Evolutionary conservation across 2,329 filamentous ascomycete genomes (phyloP), one percentile per base, ranked within the genome.

Genomic region (Sclerotinia subarctica): DNA sequence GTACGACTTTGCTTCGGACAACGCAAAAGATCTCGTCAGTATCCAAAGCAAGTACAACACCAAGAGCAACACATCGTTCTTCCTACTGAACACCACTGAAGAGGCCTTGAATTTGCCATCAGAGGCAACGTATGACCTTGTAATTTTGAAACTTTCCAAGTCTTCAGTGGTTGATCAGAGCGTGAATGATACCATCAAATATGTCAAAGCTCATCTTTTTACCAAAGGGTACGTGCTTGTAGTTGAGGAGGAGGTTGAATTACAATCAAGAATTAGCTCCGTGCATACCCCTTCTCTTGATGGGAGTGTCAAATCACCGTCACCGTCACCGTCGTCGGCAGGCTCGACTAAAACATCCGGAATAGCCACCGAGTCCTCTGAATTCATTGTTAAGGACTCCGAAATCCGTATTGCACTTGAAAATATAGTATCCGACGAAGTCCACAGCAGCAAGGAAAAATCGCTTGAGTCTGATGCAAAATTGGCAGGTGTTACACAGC

Each of bases 31-130:
- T 47, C 24, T 73, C 32, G 53, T 72, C 21, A 57, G 44, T 32
- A 11, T 53, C 26, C 26, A 32, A 32, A 53, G 19, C 52, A 53
- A 53, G 52, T 53, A 53, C 52, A 32, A 53, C 60, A 49, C 21
- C 67, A 72, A 44, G 69, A 69, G 38, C 32, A 49, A 47, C n/a
- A 29, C 44, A 17, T 53, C 52, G 19, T 53, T 53, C 26, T 53
- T 53, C 10, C 26, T 53, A 19, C 1, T 53, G 8, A 53, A 53
- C 8, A 15, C 26, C 52, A 53, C 52, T 32, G 21, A 53, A 53
- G 26, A 53, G 5, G 26, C 26, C 52, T 21, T 32, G 15, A 17
- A 21, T 10, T 53, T 53, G 17, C 26, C 52, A 32, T 26, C 29
- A 21, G 6, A 53, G 10, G 52, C 52, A 26, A 32, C 8, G 17